These are phyloP conservation scores for Sporothrix inflata DNA, from an alignment of 2,329 filamentous ascomycete genomes.

Conservation along the genomic window DNA sequence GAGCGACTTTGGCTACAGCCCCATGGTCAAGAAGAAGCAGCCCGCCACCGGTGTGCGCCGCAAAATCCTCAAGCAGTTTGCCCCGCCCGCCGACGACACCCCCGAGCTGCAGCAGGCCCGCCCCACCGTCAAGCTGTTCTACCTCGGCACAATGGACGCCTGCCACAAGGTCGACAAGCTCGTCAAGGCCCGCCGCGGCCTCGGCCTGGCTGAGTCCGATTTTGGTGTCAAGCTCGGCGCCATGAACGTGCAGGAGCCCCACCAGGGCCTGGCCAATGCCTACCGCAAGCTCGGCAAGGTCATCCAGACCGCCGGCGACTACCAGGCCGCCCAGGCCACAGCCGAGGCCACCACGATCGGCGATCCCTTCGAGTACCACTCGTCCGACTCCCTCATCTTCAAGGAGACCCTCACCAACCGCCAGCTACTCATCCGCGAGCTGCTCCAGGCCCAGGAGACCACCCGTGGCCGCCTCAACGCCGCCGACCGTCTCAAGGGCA, in stretches of 20 bases:
- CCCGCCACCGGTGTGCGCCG: slow-evolving; percentile 92
- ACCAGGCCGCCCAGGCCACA: slow-evolving; percentile 93
- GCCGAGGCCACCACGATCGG: slow-evolving; percentile 93
- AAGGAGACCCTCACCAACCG: slow-evolving; percentile 98
- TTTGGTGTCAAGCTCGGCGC: slow-evolving; percentile 86
- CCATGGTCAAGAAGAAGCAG: slow-evolving; percentile 92
- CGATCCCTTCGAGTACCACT: slow-evolving; percentile 93
- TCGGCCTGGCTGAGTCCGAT: slow-evolving; percentile 89
- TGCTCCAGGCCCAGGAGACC: slow-evolving; percentile 85
- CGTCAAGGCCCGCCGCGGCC: slow-evolving; percentile 86
- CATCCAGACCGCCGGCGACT: slow-evolving; percentile 91
- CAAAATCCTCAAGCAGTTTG: slow-evolving; percentile 97
- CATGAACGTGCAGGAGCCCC: slow-evolving; percentile 88
- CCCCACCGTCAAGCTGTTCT: slow-evolving; percentile 92
- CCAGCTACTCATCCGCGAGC: slow-evolving; percentile 91
- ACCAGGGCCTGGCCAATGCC: slow-evolving; percentile 82
- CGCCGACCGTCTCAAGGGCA: slow-evolving; percentile 85
- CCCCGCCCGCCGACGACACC: slow-evolving; percentile 94
- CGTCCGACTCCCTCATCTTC: slow-evolving; percentile 93
- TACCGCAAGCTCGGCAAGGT: slow-evolving; percentile 95
- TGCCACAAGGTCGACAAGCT: slow-evolving; percentile 95
- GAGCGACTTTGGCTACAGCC: slow-evolving; percentile 97
- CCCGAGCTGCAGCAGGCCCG: slow-evolving; percentile 89
- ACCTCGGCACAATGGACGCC: slow-evolving; percentile 93
- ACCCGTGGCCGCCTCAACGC: slow-evolving; percentile 82